phyloP scores from a whole-genome alignment of 139 green algal genomes.

The Micromonas commoda region DNA sequence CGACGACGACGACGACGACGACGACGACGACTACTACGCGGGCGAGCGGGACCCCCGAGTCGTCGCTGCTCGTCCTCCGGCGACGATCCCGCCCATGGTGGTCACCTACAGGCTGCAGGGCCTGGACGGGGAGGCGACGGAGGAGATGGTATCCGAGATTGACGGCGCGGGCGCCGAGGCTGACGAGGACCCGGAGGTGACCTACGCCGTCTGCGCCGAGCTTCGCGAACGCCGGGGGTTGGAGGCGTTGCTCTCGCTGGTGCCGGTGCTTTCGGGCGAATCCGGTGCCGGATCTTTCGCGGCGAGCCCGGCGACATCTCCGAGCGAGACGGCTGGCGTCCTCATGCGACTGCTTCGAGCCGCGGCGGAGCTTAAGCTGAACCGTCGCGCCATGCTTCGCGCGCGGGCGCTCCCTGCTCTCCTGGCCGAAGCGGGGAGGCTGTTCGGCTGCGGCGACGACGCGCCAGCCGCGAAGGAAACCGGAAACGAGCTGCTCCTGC shows the following conservation, averaged over 20 bases:
- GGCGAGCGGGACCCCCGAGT: background rate
- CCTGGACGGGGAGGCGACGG: conserved; percentile 60
- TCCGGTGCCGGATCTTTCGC: too few species aligned
- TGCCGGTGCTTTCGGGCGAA: conserved; percentile 4
- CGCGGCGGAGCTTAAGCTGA: conserved; percentile 24
- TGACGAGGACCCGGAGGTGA: conserved; percentile 41
- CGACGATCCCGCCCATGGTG: conserved; percentile 34
- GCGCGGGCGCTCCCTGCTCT: conserved; percentile 39
- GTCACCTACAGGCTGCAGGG: conserved; percentile 57
- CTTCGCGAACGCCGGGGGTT: conserved; percentile 36
- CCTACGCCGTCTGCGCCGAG: conserved; percentile 39
- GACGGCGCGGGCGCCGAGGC: conserved; percentile 23
- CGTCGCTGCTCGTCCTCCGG: too few species aligned
- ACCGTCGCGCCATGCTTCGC: conserved; percentile 41
- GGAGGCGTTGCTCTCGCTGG: conserved; percentile 30
- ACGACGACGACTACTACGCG: background rate
- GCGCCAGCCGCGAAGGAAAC: conserved; percentile 1
- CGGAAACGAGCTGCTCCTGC: conserved; percentile 27
- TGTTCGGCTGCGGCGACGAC: conserved; percentile 18
- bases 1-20: background rate
- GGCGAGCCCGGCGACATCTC: background rate
- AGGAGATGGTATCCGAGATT: conserved; percentile 53
- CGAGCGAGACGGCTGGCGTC: background rate
- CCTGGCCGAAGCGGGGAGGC: conserved; percentile 35
- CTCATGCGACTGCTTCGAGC: background rate